Conservation (phyloP, 2,329 filamentous ascomycete genomes). For the Coniochaeta sp. region DNA sequence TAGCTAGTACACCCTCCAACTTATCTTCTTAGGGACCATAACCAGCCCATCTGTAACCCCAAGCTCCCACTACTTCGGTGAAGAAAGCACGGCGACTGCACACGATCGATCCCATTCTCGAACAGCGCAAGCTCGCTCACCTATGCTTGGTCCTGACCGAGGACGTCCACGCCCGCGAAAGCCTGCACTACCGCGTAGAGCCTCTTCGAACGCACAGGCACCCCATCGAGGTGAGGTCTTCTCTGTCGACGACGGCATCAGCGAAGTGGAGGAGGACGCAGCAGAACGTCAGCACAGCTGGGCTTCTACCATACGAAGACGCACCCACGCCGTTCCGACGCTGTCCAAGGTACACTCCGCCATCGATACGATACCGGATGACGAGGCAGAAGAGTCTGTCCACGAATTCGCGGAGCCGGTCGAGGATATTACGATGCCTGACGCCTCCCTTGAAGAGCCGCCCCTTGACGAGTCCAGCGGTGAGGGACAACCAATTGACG, state of each 20-base stretch:
- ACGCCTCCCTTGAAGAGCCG: constrained; percentile 12
- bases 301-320: constrained; percentile 29
- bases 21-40: constrained; percentile 22
- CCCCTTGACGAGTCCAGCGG: constrained; percentile 33
- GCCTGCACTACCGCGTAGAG: constrained; percentile 63
- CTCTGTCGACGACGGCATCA: constrained; percentile 80
- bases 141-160: constrained; percentile 37
- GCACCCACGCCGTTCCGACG: constrained; percentile 22
- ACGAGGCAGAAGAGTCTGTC: constrained; percentile 23
- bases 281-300: constrained; percentile 36
- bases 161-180: constrained; percentile 55
- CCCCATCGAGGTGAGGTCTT: constrained; percentile 81
- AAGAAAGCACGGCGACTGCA: constrained; percentile 15
- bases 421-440: constrained; percentile 9
- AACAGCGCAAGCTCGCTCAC: constrained; percentile 30
- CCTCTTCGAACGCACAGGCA: constrained; percentile 62
- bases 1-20: background rate
- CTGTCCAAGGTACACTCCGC: constrained; percentile 20
- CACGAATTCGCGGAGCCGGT: constrained; percentile 25
- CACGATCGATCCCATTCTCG: constrained; percentile 31
- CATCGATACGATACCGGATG: constrained; percentile 15
- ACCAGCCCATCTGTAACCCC: constrained; percentile 19
- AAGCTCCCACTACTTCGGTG: constrained; percentile 4
- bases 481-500: constrained; percentile 47
- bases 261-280: constrained; percentile 69